A percentile compares a stretch with the other conserved stretches of the same genome.
Evolutionary conservation across 345 rosid species (phyloP).

Genomic region (Rhodamnia argentea): DNA sequence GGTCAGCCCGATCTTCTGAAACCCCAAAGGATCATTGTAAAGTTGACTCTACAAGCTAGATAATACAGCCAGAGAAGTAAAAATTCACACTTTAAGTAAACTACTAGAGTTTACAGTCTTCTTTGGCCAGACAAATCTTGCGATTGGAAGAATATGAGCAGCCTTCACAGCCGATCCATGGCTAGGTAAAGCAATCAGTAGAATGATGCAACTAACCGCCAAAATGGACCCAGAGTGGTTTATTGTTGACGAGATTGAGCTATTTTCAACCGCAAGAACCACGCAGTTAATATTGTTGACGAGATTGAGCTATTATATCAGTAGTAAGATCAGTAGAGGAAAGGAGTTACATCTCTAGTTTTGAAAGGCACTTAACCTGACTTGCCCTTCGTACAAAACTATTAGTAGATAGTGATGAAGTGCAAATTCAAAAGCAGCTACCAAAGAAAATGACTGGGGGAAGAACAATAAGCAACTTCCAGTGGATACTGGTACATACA

Average conservation of each 20-base stretch:
- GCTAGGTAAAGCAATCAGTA: neutral
- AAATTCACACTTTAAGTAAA: neutral
- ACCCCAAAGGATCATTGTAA: neutral
- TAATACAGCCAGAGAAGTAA: neutral
- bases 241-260: neutral
- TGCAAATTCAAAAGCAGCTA: neutral
- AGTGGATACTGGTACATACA: neutral
- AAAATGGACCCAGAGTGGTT: neutral
- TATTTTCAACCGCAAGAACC: neutral
- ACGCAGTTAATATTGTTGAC: neutral
- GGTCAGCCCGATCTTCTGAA: neutral
- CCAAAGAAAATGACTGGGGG: neutral
- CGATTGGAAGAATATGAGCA: neutral
- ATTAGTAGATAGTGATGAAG: neutral
- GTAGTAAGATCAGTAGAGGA: neutral
- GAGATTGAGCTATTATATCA: neutral
- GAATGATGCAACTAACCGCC: neutral
- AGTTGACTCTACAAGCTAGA: neutral
- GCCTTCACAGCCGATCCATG: neutral
- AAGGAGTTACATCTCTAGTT: neutral
- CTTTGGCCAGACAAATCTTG: neutral
- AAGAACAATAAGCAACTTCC: neutral
- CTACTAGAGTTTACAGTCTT: neutral
- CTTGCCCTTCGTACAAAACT: neutral
- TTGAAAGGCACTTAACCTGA: neutral